Base-by-base conservation (phyloP, 495 filamentous ascomycete genomes). In the Neurospora sp. region DNA sequence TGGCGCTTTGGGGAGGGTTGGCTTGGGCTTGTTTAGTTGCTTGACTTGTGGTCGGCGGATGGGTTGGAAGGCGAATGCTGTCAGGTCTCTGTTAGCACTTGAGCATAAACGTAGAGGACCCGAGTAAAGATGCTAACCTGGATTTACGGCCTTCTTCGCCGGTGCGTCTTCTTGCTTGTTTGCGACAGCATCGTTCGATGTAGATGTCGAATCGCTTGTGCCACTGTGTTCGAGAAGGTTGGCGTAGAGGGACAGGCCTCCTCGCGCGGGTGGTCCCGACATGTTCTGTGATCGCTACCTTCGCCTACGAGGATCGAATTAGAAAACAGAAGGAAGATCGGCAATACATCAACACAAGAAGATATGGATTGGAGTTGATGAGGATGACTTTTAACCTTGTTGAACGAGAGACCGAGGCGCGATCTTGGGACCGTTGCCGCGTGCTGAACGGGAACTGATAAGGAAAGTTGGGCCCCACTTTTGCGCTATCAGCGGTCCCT, bases 51-150 rank as follows among this genome's bases (percentile, higher is more conserved):
- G 94, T 8, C 85, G 84, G 37, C 84, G 82, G 72, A 87, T 87
- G 48, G 94, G 94, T 80, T 97, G 95, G 83, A 97, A 97, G 78
- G 92, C 91, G 74, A 98, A 86, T 77, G 93, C 89, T 82, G 69
- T 62, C 11, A 5, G 87, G 90, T 90, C 79, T 77, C 76, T 31
- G 72, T 74, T 73, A 79, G 39, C 70, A 62, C 8, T 9, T 48
- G 15, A 6, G 17, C 11, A 1, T 17, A 11, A 2, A 28, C 19
- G n/a, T n/a, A n/a, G n/a, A n/a, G n/a, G n/a, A 21, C 5, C 34
- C 6, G 71, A 10, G 3, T 15, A 34, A 45, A 45, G 13, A 3
- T 15, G 82, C 82, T 79, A 91, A 94, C 93, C 92, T 84, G 92
- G 83, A 86, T 90, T 93, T 77, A 93, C 82, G 74, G 87, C 86